Conservation (phyloP, 441 rosid genomes). For the Bruguiera hainesii region DNA sequence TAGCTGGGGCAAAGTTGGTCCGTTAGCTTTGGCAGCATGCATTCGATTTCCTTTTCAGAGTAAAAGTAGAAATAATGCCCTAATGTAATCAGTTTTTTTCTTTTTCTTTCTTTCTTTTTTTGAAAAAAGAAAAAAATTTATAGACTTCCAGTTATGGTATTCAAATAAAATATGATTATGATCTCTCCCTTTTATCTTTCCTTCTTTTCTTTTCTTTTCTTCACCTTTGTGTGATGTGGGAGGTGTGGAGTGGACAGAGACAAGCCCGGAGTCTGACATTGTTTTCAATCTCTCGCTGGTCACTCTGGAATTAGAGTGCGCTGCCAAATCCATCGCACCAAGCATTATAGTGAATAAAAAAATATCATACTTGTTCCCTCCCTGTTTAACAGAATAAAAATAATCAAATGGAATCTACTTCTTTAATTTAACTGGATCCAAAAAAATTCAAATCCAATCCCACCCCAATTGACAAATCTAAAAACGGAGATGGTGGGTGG, state of each 20-base stretch:
- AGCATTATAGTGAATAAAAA: too few species aligned
- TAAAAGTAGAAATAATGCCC: background rate
- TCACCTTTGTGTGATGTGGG: too few species aligned
- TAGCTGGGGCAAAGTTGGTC: background rate
- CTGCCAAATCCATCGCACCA: background rate
- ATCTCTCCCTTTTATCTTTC: background rate
- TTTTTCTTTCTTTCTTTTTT: too few species aligned
- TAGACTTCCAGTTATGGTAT: background rate
- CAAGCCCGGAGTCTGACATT: constrained; percentile 16
- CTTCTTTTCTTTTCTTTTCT: too few species aligned
- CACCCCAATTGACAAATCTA: background rate
- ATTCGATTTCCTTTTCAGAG: constrained; percentile 19
- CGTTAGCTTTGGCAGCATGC: background rate
- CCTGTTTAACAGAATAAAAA: too few species aligned
- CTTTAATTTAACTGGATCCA: too few species aligned
- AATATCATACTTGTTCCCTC: too few species aligned
- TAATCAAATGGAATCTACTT: too few species aligned
- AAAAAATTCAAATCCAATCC: background rate
- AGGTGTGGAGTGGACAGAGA: constrained; percentile 4
- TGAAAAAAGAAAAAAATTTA: background rate
- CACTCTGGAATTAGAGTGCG: constrained; percentile 15
- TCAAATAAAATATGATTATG: background rate
- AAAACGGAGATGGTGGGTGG: too few species aligned
- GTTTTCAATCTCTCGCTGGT: constrained; percentile 15
- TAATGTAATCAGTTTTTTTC: background rate